Percentiles rank a stretch among this genome's conserved stretches.
Evolutionary conservation across 768 basidiomycete genomes (phyloP).

Genomic region (Mycena metata): DNA sequence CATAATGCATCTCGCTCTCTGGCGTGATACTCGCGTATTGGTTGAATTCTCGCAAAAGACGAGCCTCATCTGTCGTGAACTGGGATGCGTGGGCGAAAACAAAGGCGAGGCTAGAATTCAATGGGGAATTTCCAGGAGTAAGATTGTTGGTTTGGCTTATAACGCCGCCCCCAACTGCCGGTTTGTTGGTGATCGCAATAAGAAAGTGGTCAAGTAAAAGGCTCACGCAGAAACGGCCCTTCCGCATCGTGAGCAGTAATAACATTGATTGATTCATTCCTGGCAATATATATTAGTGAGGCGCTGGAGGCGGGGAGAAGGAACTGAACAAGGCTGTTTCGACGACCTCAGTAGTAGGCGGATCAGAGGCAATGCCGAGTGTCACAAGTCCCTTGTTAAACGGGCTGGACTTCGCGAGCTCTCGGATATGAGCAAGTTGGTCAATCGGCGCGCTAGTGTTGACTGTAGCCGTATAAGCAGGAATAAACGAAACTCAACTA

Average conservation of each 20-base stretch:
- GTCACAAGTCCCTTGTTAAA: constrained; percentile 24
- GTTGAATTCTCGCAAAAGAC: constrained; percentile 24
- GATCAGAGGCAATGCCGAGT: constrained; percentile 14
- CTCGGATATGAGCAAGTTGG: constrained; percentile 26
- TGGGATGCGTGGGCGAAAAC: constrained; percentile 24
- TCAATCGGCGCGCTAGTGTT: constrained; percentile 22
- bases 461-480: background rate
- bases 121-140: constrained; percentile 5
- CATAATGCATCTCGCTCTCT: constrained; percentile 31
- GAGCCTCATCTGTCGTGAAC: constrained; percentile 17
- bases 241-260: constrained; percentile 19
- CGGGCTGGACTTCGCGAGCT: constrained; percentile 18
- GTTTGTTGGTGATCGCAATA: background rate
- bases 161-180: background rate
- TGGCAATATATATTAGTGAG: background rate
- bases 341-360: constrained; percentile 10
- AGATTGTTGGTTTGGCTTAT: constrained; percentile 14
- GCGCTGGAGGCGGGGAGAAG: background rate
- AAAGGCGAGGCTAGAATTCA: constrained; percentile 25
- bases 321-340: constrained; percentile 20
- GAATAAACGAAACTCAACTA: background rate
- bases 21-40: constrained; percentile 27
- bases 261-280: constrained; percentile 17
- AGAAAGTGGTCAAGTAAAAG: background rate
- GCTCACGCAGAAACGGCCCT: constrained; percentile 16